phyloP scores from a whole-genome alignment of 495 filamentous ascomycete genomes.

The Annulohypoxylon stygium region DNA sequence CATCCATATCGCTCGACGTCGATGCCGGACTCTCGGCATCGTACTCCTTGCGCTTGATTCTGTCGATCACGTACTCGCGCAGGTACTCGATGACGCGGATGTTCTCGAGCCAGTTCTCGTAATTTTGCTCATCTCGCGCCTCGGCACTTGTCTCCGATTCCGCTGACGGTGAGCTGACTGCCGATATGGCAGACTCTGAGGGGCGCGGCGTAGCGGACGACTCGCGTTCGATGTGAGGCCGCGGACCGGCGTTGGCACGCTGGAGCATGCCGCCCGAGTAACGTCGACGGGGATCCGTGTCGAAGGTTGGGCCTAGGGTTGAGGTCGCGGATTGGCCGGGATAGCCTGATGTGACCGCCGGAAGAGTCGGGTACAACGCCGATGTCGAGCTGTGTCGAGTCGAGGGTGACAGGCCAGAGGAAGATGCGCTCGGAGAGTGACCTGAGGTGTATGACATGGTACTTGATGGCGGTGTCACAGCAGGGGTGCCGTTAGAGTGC shows the following conservation, averaged over 20 bases:
- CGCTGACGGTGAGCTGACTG: conserved; percentile 59
- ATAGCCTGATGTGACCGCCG: conserved; percentile 77
- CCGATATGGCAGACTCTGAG: conserved; percentile 55
- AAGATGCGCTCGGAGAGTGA: conserved; percentile 82
- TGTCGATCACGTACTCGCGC: conserved; percentile 73
- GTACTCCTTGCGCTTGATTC: conserved; percentile 74
- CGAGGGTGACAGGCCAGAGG: conserved; percentile 72
- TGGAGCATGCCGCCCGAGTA: conserved; percentile 91
- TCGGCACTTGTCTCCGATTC: conserved; percentile 58
- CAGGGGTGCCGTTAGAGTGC: conserved; percentile 77
- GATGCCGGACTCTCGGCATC: conserved; percentile 56
- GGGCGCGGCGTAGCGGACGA: conserved; percentile 66
- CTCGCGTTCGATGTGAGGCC: conserved; percentile 64
- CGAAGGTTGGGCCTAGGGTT: conserved; percentile 84
- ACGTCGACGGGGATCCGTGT: conserved; percentile 82
- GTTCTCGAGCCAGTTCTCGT: conserved; percentile 87
- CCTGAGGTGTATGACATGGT: conserved; percentile 85
- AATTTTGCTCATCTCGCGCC: conserved; percentile 61
- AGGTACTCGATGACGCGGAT: conserved; percentile 83
- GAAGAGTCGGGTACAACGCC: conserved; percentile 86
- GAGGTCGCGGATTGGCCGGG: conserved; percentile 73
- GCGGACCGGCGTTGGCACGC: conserved; percentile 66
- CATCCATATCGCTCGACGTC: conserved; percentile 48
- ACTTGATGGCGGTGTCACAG: conserved; percentile 91
- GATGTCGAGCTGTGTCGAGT: conserved; percentile 71